Percentiles rank a stretch among this genome's conserved stretches.
Conservation (phyloP, 768 basidiomycete genomes). For the Russula dissimulans region DNA sequence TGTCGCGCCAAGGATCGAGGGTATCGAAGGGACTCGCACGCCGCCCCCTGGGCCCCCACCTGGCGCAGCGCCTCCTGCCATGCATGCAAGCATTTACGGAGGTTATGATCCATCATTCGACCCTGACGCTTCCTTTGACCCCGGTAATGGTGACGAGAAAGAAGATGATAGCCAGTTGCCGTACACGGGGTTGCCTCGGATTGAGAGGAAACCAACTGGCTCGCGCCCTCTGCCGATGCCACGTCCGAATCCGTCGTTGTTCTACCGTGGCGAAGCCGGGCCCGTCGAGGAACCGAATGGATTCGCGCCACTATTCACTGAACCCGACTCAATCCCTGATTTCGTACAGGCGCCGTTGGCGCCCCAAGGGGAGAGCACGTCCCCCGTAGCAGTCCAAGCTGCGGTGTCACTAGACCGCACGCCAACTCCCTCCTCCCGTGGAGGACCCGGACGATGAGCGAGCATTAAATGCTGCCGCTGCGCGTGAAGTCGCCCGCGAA, state of each 20-base stretch:
- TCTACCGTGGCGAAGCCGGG: background rate
- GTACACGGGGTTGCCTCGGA: slow-evolving; percentile 21
- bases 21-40: slow-evolving; percentile 26
- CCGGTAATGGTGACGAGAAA: slow-evolving; percentile 12
- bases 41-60: slow-evolving; percentile 36
- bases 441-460: slow-evolving; percentile 37
- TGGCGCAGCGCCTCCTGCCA: slow-evolving; percentile 32
- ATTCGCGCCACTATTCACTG: background rate
- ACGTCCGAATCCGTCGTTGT: background rate
- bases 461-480: slow-evolving; percentile 56
- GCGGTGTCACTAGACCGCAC: background rate
- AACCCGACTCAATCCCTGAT: background rate
- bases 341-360: background rate
- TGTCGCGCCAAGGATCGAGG: slow-evolving; percentile 32
- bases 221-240: slow-evolving; percentile 14
- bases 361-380: background rate
- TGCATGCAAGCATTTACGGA: slow-evolving; percentile 7
- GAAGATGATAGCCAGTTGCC: slow-evolving; percentile 24
- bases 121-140: slow-evolving; percentile 3
- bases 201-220: slow-evolving; percentile 10
- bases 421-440: slow-evolving; percentile 11
- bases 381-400: background rate
- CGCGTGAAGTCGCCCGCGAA: slow-evolving; percentile 57
- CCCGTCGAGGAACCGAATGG: background rate
- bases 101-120: background rate